phyloP scores from a whole-genome alignment of 345 rosid genomes.

The Eucalyptus microcorys region DNA sequence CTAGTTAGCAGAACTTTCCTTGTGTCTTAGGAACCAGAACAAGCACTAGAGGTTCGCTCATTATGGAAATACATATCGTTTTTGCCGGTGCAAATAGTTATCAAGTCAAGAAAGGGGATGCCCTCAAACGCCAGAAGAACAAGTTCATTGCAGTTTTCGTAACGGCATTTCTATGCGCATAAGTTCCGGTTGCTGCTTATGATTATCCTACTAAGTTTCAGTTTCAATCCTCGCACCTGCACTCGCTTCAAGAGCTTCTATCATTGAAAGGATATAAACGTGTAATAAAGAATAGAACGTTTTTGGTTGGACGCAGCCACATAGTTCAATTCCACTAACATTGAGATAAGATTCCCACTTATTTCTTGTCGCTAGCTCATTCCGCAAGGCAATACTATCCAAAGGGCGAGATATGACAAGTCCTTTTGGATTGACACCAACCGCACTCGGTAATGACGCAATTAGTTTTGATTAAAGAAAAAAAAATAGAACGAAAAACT shows the following conservation, averaged over 20 bases:
- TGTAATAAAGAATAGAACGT: not conserved
- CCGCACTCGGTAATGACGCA: not conserved
- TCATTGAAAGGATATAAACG: not conserved
- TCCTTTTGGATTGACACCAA: not conserved
- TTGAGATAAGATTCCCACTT: not conserved
- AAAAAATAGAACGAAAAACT: not conserved
- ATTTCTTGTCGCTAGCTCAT: not conserved
- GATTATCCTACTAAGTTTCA: not conserved
- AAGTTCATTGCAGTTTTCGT: not conserved
- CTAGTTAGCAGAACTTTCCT: not conserved
- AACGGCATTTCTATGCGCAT: not conserved
- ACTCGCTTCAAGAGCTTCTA: not conserved
- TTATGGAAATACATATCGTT: not conserved
- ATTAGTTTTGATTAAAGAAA: not conserved
- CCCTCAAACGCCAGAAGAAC: not conserved
- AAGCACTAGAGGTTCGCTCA: not conserved
- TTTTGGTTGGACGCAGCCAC: not conserved
- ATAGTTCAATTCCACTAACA: not conserved
- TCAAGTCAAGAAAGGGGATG: not conserved
- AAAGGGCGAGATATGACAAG: not conserved
- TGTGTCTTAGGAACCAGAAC: not conserved
- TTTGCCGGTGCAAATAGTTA: not conserved
- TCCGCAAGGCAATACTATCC: not conserved
- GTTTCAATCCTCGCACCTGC: not conserved
- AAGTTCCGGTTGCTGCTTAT: not conserved